A percentile compares a stretch with the other conserved stretches of the same genome.
Conservation (phyloP, 805 yeast species). For the Nakazawaea sp. region DNA sequence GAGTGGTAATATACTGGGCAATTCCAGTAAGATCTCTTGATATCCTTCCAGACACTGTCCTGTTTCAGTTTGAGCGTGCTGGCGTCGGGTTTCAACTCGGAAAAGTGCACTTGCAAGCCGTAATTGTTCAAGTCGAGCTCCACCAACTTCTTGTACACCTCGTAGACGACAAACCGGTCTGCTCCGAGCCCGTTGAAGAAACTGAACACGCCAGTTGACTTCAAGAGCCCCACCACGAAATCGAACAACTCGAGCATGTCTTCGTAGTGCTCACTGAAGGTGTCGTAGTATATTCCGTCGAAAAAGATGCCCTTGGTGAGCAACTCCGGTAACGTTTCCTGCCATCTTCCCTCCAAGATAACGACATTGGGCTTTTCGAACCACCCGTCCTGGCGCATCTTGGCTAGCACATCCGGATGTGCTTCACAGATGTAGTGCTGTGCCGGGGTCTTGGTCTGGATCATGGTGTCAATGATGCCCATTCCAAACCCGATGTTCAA, state of each 20-base stretch:
- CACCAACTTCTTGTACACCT: conserved; percentile 80
- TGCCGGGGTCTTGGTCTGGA: conserved; percentile 50
- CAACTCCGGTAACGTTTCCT: conserved; percentile 64
- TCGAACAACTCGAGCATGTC: conserved; percentile 88
- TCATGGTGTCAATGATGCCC: conserved; percentile 88
- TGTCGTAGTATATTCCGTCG: conserved; percentile 91
- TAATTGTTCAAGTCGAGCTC: conserved; percentile 73
- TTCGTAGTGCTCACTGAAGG: conserved; percentile 84
- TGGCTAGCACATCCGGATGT: conserved; percentile 80
- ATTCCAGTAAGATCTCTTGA: conserved; percentile 60
- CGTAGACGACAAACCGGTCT: conserved; percentile 66
- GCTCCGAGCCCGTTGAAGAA: conserved; percentile 91
- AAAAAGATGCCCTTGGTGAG: conserved; percentile 63
- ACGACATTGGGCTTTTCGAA: conserved; percentile 64
- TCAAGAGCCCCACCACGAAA: conserved; percentile 69
- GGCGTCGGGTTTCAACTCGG: conserved; percentile 39
- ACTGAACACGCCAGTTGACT: conserved; percentile 79
- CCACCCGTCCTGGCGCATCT: conserved; percentile 77
- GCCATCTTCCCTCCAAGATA: conserved; percentile 89
- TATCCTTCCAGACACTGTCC: conserved; percentile 52
- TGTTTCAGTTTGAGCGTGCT: conserved; percentile 21
- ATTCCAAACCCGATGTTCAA: conserved; percentile 92
- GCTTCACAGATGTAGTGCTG: conserved; percentile 90
- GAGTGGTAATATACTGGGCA: conserved; percentile 68
- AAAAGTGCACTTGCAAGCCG: conserved; percentile 63